Evolutionary conservation across 257 asterid genomes (phyloP), one percentile per base, ranked within the genome.

Genomic region (Jacaranda mimosifolia): DNA sequence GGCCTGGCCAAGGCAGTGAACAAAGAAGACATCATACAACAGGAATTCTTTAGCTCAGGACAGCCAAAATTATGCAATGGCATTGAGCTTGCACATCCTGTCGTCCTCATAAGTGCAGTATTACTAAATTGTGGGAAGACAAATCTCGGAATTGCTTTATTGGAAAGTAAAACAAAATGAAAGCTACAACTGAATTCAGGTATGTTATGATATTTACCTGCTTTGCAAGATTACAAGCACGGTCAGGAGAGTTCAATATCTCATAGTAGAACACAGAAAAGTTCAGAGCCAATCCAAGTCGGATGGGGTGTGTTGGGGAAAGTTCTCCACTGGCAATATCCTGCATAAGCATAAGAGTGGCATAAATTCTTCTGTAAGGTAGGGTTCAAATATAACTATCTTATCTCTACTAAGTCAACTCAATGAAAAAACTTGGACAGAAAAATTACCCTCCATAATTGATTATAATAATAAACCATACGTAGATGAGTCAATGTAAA

Each of bases 261-360:
- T 92, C 97, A 73, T 92, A 92, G 90, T 92, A 89, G 86, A 92
- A 92, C 43, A 92, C 97, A 13, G 97, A 91, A 88, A 92, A 92
- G 86, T 92, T 92, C 6, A 92, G 87, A 48, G 97, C 97, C 88
- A 92, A 85, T 76, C 95, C 96, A 64, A 90, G 94, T 43, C 98
- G 88, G 89, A 92, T 92, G 19, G 98, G 98, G 81, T 91, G 97
- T 11, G 98, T 92, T 55, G 98, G 94, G 32, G 97, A 90, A 76
- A 92, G 92, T 18, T 92, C 97, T 14, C 89, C 70, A 70, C 81
- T 89, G n/a, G 97, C 98, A 36, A 92, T 91, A 58, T 92, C 98
- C 97, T 91, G 84, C 84, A 78, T 12, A 70, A 19, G 48, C 72
- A 60, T 6, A 72, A 43, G 32, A 40, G 36, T n/a, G 32, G 19